Evolutionary conservation across 768 basidiomycete genomes (phyloP).

Genomic region (Rhizopogon salebrosus): DNA sequence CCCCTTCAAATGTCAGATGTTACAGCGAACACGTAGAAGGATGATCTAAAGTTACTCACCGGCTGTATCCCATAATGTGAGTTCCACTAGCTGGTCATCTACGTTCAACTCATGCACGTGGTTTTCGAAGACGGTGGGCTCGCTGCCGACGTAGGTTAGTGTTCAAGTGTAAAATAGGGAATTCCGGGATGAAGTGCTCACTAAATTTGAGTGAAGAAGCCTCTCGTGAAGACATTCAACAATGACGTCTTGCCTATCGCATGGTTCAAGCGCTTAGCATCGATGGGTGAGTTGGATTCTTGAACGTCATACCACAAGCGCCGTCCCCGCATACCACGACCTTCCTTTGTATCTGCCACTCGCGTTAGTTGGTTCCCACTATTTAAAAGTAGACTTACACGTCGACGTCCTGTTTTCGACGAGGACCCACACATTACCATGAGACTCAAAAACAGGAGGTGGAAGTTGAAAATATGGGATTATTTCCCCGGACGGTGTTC

Average conservation of each 20-base stretch:
- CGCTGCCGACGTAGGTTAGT: conserved; percentile 37
- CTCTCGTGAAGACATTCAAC: conserved; percentile 83
- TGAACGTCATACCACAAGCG: conserved; percentile 68
- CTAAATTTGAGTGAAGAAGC: conserved; percentile 95
- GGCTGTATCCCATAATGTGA: conserved; percentile 97
- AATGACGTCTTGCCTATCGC: conserved; percentile 72
- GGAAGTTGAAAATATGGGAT: neutral
- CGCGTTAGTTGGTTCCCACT: conserved; percentile 10
- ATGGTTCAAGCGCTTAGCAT: neutral
- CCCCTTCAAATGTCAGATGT: conserved; percentile 29
- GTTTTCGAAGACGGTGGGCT: conserved; percentile 96
- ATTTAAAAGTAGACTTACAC: conserved; percentile 17
- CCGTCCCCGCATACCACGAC: conserved; percentile 95
- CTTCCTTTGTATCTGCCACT: conserved; percentile 46
- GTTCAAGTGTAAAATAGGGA: neutral
- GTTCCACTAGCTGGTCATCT: conserved; percentile 83
- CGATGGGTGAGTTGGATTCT: neutral
- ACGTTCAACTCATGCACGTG: conserved; percentile 87
- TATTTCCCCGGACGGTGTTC: neutral
- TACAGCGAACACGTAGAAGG: conserved; percentile 8
- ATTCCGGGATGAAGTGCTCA: conserved; percentile 33
- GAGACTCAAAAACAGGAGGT: conserved; percentile 20
- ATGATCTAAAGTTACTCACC: conserved; percentile 40
- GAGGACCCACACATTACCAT: conserved; percentile 61
- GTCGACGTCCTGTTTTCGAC: conserved; percentile 36